Evolutionary conservation across 2,329 filamentous ascomycete genomes (phyloP).

Genomic region (Chrysoporthe puriensis): DNA sequence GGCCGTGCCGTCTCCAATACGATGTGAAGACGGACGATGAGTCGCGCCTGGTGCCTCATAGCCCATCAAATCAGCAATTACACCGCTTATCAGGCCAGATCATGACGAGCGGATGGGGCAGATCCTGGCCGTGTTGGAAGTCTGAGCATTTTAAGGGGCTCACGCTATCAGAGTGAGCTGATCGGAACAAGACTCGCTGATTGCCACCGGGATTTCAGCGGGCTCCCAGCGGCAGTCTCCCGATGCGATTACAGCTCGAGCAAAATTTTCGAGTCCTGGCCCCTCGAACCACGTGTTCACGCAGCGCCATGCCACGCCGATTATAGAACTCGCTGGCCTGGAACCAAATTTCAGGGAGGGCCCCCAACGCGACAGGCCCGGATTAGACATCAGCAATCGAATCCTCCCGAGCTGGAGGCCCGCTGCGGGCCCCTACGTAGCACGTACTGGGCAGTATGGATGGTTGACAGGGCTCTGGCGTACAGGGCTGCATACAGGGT

Average conservation of each 20-base stretch:
- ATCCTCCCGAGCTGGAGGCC: not conserved
- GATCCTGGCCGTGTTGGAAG: not conserved
- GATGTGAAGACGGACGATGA: not conserved
- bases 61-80: not conserved
- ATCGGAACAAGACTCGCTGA: conserved; percentile 27
- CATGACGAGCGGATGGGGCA: not conserved
- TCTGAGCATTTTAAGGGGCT: conserved; percentile 7
- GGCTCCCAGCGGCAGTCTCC: conserved; percentile 5
- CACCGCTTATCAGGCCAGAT: not conserved
- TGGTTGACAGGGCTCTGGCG: too few relatives aligned
- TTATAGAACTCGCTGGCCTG: not conserved
- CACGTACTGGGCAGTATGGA: too few relatives aligned
- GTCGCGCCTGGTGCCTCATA: not conserved
- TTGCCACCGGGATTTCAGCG: conserved; percentile 23
- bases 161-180: conserved; percentile 21
- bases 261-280: not conserved
- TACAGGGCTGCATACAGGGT: not conserved
- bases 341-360: not conserved
- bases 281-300: conserved; percentile 4
- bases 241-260: conserved; percentile 3
- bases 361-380: not conserved
- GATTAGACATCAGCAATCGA: not conserved
- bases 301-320: not conserved
- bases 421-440: too few relatives aligned
- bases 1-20: not conserved